Evolutionary conservation across 768 basidiomycete genomes (phyloP), one percentile per base, ranked within the genome.

Genomic region (Tulasnella sp.): DNA sequence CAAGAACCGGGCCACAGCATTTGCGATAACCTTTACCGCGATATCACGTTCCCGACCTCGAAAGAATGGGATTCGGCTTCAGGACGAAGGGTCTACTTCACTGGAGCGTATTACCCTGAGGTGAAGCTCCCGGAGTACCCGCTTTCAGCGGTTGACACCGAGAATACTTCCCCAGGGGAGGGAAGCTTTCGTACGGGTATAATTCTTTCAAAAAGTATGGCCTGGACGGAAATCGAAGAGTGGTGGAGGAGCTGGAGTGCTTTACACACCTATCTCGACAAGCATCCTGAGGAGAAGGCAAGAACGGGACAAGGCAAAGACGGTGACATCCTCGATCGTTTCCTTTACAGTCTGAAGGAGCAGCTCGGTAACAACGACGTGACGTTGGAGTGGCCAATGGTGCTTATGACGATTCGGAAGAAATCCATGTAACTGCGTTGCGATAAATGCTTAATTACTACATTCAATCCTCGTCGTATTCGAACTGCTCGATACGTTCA

Each of bases 191-290:
- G 69, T 8, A 75, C 78, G 76, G 79, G 69, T 3, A 72, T 92
- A 75, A 87, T 93, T 80, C 86, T 96, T 86, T 87, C 85, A 31
- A 90, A 90, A 82, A 86, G 84, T 50, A 90, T 92, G 88, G 89
- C 89, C 0, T 93, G 92, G 93, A 87, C 88, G 18, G 90, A 90
- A 79, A 85, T 96, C 0, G 87, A 93, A 5, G 89, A 87, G 2
- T 96, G 95, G 84, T 86, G 95, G 28, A 87, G 90, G 74, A 94
- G 93, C 0, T 92, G 89, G 87, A 94, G 92, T 83, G 86, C 93
- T 1, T 85, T 94, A 73, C 91, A 93, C 81, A 90, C 89, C 20
- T 95, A 89, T 84, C 90, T 91, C 81, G 92, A 93, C 81, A 83
- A 83, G 18, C 89, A 91, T 83, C 93, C 93, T 0, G 88, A 89